Percentiles rank a stretch among this genome's conserved stretches.
Conservation (phyloP, 768 basidiomycete genomes). For the Boletus subparvulus region DNA sequence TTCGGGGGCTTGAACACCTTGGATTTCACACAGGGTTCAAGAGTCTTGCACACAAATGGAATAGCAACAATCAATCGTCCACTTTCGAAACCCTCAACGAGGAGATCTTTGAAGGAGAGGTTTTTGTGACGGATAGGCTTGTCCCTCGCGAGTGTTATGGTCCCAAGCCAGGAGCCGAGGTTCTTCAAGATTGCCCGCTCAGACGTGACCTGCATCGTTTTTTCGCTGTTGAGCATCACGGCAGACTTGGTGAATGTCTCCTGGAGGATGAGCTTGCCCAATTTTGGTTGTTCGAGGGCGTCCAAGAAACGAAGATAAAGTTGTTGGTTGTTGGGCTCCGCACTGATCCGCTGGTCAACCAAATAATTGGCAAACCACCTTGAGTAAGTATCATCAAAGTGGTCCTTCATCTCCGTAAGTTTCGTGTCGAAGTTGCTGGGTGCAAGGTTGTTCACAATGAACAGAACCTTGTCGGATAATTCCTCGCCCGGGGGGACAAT, state of each 20-base stretch:
- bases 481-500: conserved; percentile 78
- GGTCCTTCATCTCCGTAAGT: conserved; percentile 77
- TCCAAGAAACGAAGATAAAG: conserved; percentile 95
- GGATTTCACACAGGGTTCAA: conserved; percentile 87
- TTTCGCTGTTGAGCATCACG: conserved; percentile 84
- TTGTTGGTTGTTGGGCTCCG: conserved; percentile 95
- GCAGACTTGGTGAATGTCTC: conserved; percentile 92
- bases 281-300: conserved; percentile 61
- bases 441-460: conserved; percentile 97
- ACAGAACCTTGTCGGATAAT: conserved; percentile 88
- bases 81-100: conserved; percentile 92
- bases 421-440: conserved; percentile 91
- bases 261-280: conserved; percentile 82
- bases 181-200: conserved; percentile 91
- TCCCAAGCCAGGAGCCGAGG: conserved; percentile 92
- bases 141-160: conserved; percentile 89
- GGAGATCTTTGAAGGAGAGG: conserved; percentile 94
- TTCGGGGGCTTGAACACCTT: conserved; percentile 95
- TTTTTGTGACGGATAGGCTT: conserved; percentile 91
- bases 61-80: conserved; percentile 91
- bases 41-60: conserved; percentile 96
- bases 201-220: conserved; percentile 78
- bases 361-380: conserved; percentile 98
- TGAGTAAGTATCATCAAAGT: conserved; percentile 81
- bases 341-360: conserved; percentile 92